Base-by-base conservation (phyloP, 164 flowering plant species). In the Aristolochia californica region DNA sequence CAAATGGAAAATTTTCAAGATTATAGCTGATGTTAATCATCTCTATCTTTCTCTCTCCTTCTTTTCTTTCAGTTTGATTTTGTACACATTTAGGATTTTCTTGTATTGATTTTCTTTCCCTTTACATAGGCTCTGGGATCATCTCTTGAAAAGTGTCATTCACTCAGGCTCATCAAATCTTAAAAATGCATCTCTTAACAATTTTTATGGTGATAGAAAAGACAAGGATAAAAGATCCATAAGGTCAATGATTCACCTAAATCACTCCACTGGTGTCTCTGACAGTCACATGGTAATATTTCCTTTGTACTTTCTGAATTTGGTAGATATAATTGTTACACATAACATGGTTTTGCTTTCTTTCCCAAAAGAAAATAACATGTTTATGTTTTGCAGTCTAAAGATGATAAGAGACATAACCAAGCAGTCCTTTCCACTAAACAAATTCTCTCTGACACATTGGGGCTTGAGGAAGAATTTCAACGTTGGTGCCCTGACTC, bases 61-160 rank as follows among this genome's bases (percentile, higher is more conserved):
- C 45, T 17, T n/a, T 20, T 23, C 5, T 17, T 1, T 21, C 26
- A 18, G 20, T 40, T n/a, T 7, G 22, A 43, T 23, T 12, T 8
- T 43, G 30, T 21, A 23, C 15, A 24, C 23, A 20, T 34, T 56
- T 47, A 40, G 22, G 10, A 2, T 54, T 54, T 20, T 9, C 30
- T 30, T 28, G 15, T 2, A 30, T 13, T 59, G 45, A 22, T 48
- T 27, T 8, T 14, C 47, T 48, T 47, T 52, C 1, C 2, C 22
- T 52, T 57, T 53, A 13, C 58, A 13, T 51, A 76, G 80, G 80
- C 64, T 76, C 17, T 76, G 77, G 77, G 63, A 49, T 61, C 56
- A 63, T 69, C 73, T 76, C 45, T 22, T 30, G 27, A 59, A 63
- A 43, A 50, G 18, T 60, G 45, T 40, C 30, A 20, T 53, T 24